phyloP scores from a whole-genome alignment of 73 alveolate species.

The Paramecium tetraurelia region DNA sequence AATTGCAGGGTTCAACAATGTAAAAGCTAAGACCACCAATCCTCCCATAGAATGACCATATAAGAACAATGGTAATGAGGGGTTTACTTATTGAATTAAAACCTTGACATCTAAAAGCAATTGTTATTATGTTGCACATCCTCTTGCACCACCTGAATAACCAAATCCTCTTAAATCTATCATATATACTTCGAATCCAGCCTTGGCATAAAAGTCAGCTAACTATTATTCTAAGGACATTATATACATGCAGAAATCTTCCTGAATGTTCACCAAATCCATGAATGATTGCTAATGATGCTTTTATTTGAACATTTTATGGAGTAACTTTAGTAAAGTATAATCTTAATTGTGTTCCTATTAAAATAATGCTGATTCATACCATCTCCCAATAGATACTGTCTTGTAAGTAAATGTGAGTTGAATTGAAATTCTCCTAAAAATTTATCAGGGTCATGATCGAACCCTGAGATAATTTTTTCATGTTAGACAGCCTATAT shows the following conservation, averaged over 20 bases:
- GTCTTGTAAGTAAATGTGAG: constrained; percentile 35
- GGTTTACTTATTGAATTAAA: constrained; percentile 55
- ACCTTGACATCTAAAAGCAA: constrained; percentile 54
- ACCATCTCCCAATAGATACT: constrained; percentile 47
- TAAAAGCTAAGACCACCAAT: constrained; percentile 63
- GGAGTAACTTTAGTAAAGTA: constrained; percentile 57
- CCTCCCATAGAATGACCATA: constrained; percentile 95
- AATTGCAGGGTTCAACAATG: constrained; percentile 74
- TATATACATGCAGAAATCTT: constrained; percentile 65
- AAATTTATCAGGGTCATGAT: constrained; percentile 53
- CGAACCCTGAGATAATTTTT: neutral
- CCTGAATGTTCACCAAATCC: constrained; percentile 92
- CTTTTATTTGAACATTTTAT: constrained; percentile 48
- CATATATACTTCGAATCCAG: constrained; percentile 77
- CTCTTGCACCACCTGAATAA: constrained; percentile 63
- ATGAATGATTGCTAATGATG: constrained; percentile 77
- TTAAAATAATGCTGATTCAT: neutral
- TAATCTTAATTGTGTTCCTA: constrained; percentile 51
- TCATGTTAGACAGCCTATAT: neutral
- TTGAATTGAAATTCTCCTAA: constrained; percentile 55
- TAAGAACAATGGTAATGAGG: constrained; percentile 76
- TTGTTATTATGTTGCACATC: constrained; percentile 57
- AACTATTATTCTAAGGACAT: neutral
- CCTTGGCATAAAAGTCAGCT: constrained; percentile 76
- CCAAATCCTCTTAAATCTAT: constrained; percentile 90